These are phyloP conservation scores for Singerocomus inundabilis DNA, from an alignment of 1,284 basidiomycete species.

Conservation along the genomic window DNA sequence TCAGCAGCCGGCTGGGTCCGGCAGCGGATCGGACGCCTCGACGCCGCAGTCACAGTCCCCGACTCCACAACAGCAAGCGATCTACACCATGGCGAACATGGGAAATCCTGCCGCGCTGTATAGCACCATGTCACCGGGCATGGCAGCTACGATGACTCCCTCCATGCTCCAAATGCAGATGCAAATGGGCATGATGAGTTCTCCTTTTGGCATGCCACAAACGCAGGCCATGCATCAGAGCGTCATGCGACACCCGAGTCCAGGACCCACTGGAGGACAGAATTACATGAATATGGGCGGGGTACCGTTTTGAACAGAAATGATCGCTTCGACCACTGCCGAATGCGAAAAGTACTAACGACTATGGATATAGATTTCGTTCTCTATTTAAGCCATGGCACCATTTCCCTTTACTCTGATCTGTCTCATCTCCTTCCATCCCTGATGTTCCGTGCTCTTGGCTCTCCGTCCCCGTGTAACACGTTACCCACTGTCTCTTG, in stretches of 20 bases:
- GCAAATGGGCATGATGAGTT: conserved; percentile 56
- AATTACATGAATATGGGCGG: conserved; percentile 55
- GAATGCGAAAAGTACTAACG: conserved; percentile 12
- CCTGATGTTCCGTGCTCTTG: conserved; percentile 15
- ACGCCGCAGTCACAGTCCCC: conserved; percentile 38
- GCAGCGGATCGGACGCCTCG: conserved; percentile 37
- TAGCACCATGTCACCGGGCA: conserved; percentile 34
- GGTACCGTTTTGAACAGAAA: conserved; percentile 35
- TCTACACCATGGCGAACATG: conserved; percentile 41
- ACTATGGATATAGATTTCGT: conserved; percentile 29
- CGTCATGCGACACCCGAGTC: conserved; percentile 76
- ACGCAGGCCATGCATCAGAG: conserved; percentile 76
- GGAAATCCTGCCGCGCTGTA: conserved; percentile 48
- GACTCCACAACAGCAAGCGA: conserved; percentile 37
- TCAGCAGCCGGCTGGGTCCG: conserved; percentile 44
- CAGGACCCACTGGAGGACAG: conserved; percentile 52
- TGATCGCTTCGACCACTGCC: not conserved
- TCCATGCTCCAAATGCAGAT: conserved; percentile 61
- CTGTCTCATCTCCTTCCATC: conserved; percentile 11
- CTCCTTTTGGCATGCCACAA: conserved; percentile 52
- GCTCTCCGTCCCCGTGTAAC: conserved; percentile 24
- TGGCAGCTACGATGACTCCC: conserved; percentile 32
- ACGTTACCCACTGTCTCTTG: conserved; percentile 28
- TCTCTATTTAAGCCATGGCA: conserved; percentile 13
- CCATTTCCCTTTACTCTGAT: conserved; percentile 16